A percentile compares a stretch with the other conserved stretches of the same genome.
phyloP scores from a whole-genome alignment of 108 stramenopile genomes.

The Pseudonitzschia multistriata region DNA sequence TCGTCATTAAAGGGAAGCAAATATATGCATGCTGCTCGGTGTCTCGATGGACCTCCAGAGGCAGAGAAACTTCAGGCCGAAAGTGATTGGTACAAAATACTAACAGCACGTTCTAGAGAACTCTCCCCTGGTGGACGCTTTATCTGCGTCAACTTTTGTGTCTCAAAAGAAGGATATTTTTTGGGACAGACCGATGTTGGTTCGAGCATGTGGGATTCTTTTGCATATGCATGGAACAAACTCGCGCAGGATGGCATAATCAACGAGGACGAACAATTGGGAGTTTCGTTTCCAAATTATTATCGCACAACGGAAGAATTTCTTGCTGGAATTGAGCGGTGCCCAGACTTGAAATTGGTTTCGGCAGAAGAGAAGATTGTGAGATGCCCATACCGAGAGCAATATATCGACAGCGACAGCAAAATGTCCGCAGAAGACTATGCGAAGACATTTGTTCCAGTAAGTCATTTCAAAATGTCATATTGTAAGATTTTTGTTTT shows the following conservation, averaged over 20 bases:
- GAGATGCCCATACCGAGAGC: conserved; percentile 46
- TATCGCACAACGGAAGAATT: conserved; percentile 49
- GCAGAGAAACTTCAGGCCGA: conserved; percentile 41
- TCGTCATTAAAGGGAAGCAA: conserved; percentile 25
- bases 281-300: conserved; percentile 53
- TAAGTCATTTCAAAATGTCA: not conserved
- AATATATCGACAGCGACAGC: conserved; percentile 26
- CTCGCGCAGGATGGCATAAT: conserved; percentile 41
- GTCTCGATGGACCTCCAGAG: conserved; percentile 12
- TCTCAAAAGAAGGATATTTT: conserved; percentile 42
- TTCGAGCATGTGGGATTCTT: conserved; percentile 50
- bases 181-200: conserved; percentile 48
- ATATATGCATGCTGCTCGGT: conserved; percentile 37
- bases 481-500: not conserved
- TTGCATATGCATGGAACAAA: conserved; percentile 36
- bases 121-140: conserved; percentile 37
- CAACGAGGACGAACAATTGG: conserved; percentile 35
- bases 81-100: conserved; percentile 40
- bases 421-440: conserved; percentile 29
- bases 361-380: conserved; percentile 42
- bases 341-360: conserved; percentile 30
- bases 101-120: conserved; percentile 43
- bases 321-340: conserved; percentile 29
- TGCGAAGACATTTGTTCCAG: conserved; percentile 19
- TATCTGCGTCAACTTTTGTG: conserved; percentile 47